Conservation (phyloP, 2,329 filamentous ascomycete genomes). For the Ustilaginoidea virens region DNA sequence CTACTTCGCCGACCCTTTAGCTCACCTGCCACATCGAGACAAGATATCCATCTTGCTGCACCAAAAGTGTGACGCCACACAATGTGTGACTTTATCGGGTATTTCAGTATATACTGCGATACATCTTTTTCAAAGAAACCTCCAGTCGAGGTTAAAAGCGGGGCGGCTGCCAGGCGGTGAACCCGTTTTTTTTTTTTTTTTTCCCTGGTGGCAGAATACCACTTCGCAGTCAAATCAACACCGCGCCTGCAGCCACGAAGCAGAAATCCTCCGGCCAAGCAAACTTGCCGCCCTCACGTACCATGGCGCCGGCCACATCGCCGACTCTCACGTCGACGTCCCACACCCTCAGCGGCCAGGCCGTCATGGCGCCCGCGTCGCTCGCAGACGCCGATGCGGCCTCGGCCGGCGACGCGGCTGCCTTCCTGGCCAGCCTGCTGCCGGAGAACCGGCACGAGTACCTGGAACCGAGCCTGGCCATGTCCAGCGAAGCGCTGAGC, state of each 20-base stretch:
- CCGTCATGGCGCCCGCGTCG: conserved; percentile 25
- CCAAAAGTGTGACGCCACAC: no score
- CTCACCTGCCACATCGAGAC: no score
- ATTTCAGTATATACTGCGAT: no score
- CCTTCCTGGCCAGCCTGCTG: conserved; percentile 41
- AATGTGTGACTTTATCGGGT: no score
- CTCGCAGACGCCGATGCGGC: conserved; percentile 17
- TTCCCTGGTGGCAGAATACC: conserved; percentile 5
- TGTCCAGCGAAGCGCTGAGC: conserved; percentile 55
- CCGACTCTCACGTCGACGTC: conserved; percentile 50
- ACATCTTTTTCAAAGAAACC: no score
- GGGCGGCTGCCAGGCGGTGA: conserved; percentile 6
- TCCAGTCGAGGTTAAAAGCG: no score
- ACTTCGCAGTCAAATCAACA: no score
- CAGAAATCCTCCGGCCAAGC: no score
- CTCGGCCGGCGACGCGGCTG: conserved; percentile 23
- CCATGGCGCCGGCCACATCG: conserved; percentile 27
- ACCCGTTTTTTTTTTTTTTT: conserved; percentile 5
- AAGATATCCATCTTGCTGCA: no score
- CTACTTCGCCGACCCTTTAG: no score
- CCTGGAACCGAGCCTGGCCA: conserved; percentile 51
- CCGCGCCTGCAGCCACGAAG: no score
- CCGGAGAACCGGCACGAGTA: conserved; percentile 54
- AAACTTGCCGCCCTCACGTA: no score
- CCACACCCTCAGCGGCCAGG: conserved; percentile 41